A percentile compares a stretch with the other conserved stretches of the same genome.
Evolutionary conservation across 31 red algal genomes (phyloP).

Genomic region (Asparagopsis taxiformis): DNA sequence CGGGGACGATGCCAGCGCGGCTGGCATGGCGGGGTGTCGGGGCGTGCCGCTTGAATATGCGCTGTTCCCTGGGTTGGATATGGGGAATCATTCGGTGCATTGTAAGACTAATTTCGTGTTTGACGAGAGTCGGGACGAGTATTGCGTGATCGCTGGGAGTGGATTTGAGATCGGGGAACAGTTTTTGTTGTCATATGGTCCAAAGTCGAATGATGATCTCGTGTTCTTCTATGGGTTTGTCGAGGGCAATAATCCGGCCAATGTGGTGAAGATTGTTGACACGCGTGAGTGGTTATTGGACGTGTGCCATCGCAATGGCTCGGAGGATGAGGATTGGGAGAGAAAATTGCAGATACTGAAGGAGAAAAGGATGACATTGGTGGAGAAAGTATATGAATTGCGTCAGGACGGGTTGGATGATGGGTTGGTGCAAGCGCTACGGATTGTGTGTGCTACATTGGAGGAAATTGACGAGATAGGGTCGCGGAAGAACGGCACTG

Average conservation of each 20-base stretch:
- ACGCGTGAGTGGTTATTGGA: not conserved
- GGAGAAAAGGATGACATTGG: too few relatives aligned
- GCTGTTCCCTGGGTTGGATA: conserved; percentile 61
- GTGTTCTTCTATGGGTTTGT: conserved; percentile 74
- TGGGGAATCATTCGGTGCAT: conserved; percentile 51
- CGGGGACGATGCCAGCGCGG: too few relatives aligned
- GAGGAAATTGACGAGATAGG: not conserved
- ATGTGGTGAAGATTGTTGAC: conserved; percentile 43
- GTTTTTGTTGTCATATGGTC: conserved; percentile 79
- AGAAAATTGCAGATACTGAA: too few relatives aligned
- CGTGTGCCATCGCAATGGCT: not conserved
- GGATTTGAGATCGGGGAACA: conserved; percentile 29
- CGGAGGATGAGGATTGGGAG: not conserved
- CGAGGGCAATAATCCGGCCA: conserved; percentile 65
- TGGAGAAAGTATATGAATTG: too few relatives aligned
- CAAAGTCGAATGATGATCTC: conserved; percentile 72
- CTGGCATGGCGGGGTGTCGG: too few relatives aligned
- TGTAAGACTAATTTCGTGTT: conserved; percentile 18
- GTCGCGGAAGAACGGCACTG: not conserved
- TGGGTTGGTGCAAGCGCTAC: too few relatives aligned
- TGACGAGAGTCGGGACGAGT: conserved; percentile 12
- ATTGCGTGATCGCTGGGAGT: conserved; percentile 15
- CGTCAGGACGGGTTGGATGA: too few relatives aligned
- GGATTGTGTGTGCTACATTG: conserved; percentile 4
- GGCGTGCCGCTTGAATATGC: conserved; percentile 25